phyloP scores from a whole-genome alignment of 192 early-diverging fungal species.

The Podila minutissima region DNA sequence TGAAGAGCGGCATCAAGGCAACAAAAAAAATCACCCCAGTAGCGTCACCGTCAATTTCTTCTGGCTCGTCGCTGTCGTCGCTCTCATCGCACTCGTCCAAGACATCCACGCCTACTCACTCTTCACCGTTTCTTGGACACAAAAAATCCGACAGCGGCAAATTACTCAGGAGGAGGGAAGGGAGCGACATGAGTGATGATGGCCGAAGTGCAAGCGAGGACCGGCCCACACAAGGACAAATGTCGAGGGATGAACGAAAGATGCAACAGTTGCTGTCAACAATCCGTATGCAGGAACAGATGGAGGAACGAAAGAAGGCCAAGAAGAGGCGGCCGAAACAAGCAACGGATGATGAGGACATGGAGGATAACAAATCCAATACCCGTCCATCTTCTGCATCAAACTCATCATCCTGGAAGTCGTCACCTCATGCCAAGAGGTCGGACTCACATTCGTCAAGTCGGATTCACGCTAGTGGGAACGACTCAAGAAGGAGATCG shows the following conservation, averaged over 20 bases:
- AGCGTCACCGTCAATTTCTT: background rate
- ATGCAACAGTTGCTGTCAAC: conserved; percentile 70
- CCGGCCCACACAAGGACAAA: conserved; percentile 12
- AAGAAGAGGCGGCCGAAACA: conserved; percentile 51
- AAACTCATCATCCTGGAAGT: conserved; percentile 7
- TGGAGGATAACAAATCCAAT: conserved; percentile 33
- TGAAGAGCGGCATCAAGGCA: conserved; percentile 28
- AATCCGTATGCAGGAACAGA: conserved; percentile 68
- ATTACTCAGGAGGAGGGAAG: conserved; percentile 18
- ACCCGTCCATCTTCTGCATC: conserved; percentile 4
- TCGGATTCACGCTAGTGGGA: background rate
- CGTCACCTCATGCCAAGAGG: background rate
- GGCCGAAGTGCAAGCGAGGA: conserved; percentile 42
- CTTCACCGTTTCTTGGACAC: background rate
- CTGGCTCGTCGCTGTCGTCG: conserved; percentile 15
- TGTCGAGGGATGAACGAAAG: conserved; percentile 77
- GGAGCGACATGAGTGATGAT: conserved; percentile 47
- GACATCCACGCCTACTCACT: background rate
- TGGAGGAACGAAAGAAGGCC: conserved; percentile 52
- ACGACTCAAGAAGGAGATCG: conserved; percentile 13
- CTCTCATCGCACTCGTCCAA: conserved; percentile 15
- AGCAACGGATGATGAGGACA: conserved; percentile 39
- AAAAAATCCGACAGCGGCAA: background rate
- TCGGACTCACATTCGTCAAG: background rate
- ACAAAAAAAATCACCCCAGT: conserved; percentile 21